Evolutionary conservation across 495 filamentous ascomycete genomes (phyloP), one percentile per base, ranked within the genome.

Genomic region (Penicillium cataractarum): DNA sequence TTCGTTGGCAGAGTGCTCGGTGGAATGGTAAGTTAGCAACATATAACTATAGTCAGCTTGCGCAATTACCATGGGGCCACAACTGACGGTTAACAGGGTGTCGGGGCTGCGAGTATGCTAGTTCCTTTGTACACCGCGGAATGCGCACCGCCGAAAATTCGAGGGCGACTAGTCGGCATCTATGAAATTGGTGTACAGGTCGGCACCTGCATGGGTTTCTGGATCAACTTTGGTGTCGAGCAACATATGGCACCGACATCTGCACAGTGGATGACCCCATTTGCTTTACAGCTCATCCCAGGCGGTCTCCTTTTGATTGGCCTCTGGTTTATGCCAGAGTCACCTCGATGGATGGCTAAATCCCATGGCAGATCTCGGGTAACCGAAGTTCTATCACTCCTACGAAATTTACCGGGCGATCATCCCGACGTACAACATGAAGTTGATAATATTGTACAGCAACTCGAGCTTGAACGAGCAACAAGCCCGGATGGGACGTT

Each of bases 61-160:
- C 49, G 26, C 49, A 32, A 31, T 31, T 17, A 12, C 26, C 12
- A 32, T 2, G 15, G 10, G 19, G 12, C 19, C 27, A 52, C 12
- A 13, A 21, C 21, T 52, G 31, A 59, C 44, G 6, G n/a, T 2
- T 9, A 24, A 8, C 35, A 60, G 42, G 83, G 79, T 2, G 72
- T 84, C 54, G 81, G 82, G 2, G 72, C 71, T 29, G 75, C 78
- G 10, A 78, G 76, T 4, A 80, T 87, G n/a, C 74, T 89, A 48
- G 86, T 90, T 15, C 90, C 90, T 1, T 80, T 91, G 13, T 92
- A 92, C 68, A 87, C 88, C 59, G 80, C 89, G 39, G 90, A 93
- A 72, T 86, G 91, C 57, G 86, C 90, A 1, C 89, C 87, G 7
- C 86, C 89, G 63, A 83, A 87, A 58, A 90, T 90, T 61, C 85